Evolutionary conservation across 495 filamentous ascomycete genomes (phyloP).

Genomic region (Geoglossum glabrum): DNA sequence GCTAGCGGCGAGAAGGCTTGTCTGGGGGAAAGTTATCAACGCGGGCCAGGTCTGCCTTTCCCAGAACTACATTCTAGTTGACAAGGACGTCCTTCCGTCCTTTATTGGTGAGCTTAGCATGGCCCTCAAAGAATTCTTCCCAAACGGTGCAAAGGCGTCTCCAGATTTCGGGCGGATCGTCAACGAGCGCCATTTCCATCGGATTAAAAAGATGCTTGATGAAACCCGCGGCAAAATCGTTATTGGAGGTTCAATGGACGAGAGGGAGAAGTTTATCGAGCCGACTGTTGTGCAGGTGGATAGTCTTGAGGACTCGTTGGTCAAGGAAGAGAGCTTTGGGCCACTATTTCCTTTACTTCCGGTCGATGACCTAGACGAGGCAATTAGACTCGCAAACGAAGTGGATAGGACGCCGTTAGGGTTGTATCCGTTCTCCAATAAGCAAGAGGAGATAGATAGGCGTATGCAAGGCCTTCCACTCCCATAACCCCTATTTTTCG

Average conservation of each 20-base stretch:
- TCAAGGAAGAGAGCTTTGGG: conserved; percentile 72
- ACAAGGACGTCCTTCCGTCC: conserved; percentile 44
- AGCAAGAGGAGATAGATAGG: conserved; percentile 42
- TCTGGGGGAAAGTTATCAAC: conserved; percentile 76
- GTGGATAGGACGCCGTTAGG: conserved; percentile 65
- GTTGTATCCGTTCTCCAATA: conserved; percentile 67
- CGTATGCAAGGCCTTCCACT: conserved; percentile 20
- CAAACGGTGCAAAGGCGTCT: conserved; percentile 54
- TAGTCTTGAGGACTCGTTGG: conserved; percentile 52
- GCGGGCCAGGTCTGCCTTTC: conserved; percentile 76
- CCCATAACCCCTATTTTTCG: background rate
- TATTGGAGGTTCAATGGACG: conserved; percentile 65
- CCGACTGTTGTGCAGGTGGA: conserved; percentile 67
- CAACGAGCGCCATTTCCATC: conserved; percentile 53
- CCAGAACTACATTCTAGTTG: conserved; percentile 76
- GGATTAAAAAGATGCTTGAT: conserved; percentile 80
- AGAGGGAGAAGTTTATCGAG: conserved; percentile 60
- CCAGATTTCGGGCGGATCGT: conserved; percentile 62
- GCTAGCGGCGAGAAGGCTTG: conserved; percentile 62
- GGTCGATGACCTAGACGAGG: conserved; percentile 57
- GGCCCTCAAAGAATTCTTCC: conserved; percentile 61
- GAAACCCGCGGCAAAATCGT: conserved; percentile 64
- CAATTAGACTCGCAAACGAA: conserved; percentile 51
- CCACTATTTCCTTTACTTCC: conserved; percentile 67
- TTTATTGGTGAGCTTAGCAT: conserved; percentile 60